phyloP scores from a whole-genome alignment of 1,284 basidiomycete genomes.

The Pseudomicrostroma phylloplanum region DNA sequence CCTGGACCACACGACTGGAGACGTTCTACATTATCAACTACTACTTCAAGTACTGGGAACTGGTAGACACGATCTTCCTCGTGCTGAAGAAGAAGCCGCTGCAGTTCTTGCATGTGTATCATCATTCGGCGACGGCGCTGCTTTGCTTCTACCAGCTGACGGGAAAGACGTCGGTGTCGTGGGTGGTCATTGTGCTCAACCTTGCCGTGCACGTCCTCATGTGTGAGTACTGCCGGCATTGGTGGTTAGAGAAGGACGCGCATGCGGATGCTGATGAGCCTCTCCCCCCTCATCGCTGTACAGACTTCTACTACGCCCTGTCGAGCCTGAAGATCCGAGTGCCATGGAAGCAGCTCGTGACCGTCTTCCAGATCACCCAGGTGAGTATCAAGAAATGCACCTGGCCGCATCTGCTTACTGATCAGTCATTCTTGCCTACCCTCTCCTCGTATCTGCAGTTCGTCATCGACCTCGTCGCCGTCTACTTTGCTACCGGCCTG shows the following conservation, averaged over 20 bases:
- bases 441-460: constrained; percentile 16
- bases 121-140: constrained; percentile 94
- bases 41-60: constrained; percentile 57
- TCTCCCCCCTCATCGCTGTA: not conserved
- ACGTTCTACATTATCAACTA: constrained; percentile 96
- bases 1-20: constrained; percentile 66
- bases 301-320: constrained; percentile 44
- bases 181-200: constrained; percentile 91
- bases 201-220: constrained; percentile 92
- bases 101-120: constrained; percentile 95
- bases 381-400: constrained; percentile 15
- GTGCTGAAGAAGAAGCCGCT: constrained; percentile 97
- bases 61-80: constrained; percentile 91
- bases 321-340: constrained; percentile 38
- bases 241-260: constrained; percentile 70
- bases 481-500: constrained; percentile 32
- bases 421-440: not conserved
- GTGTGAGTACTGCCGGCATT: constrained; percentile 72
- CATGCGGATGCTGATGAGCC: constrained; percentile 54
- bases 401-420: not conserved
- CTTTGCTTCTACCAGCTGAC: constrained; percentile 91
- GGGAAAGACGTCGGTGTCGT: constrained; percentile 68
- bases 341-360: constrained; percentile 88
- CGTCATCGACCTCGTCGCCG: constrained; percentile 25
- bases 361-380: constrained; percentile 78